Percentiles rank a stretch among this genome's conserved stretches.
Conservation (phyloP, 192 early-diverging fungal genomes). For the Dissophora ornata region DNA sequence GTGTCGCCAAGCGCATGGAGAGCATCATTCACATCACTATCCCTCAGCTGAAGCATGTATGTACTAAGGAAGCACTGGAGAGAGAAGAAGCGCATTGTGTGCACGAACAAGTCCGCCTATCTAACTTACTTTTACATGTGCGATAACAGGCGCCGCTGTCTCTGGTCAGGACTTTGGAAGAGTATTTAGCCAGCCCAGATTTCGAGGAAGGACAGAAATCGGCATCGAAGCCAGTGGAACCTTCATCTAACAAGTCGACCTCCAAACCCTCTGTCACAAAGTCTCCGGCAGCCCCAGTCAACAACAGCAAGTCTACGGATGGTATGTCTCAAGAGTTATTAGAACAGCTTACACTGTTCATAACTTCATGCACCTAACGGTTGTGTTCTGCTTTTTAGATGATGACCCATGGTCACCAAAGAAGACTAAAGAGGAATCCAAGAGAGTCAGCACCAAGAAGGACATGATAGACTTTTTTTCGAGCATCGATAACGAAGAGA, state of each 20-base stretch:
- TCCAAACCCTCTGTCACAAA: constrained; percentile 20
- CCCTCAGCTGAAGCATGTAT: constrained; percentile 80
- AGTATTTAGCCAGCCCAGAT: constrained; percentile 74
- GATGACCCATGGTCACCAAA: constrained; percentile 37
- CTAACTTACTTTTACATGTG: too few species aligned
- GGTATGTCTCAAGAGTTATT: not conserved
- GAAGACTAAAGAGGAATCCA: constrained; percentile 38
- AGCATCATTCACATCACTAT: constrained; percentile 70
- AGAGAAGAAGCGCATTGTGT: too few species aligned
- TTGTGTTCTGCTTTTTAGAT: too few species aligned
- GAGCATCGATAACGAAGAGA: constrained; percentile 58
- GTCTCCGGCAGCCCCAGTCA: constrained; percentile 6
- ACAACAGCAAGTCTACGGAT: constrained; percentile 9
- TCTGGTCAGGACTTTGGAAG: constrained; percentile 72
- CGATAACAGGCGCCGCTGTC: constrained; percentile 71
- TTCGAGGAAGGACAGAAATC: constrained; percentile 70
- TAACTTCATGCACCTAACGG: too few species aligned
- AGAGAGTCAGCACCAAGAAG: constrained; percentile 41
- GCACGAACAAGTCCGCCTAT: too few species aligned
- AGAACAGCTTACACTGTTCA: too few species aligned
- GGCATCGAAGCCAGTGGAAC: constrained; percentile 13
- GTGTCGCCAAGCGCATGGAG: constrained; percentile 70
- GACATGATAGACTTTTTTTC: constrained; percentile 59
- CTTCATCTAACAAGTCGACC: constrained; percentile 48
- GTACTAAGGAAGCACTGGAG: not conserved